Base-by-base conservation (phyloP, 2,329 filamentous ascomycete species). In the Neopestalotiopsis rosae region DNA sequence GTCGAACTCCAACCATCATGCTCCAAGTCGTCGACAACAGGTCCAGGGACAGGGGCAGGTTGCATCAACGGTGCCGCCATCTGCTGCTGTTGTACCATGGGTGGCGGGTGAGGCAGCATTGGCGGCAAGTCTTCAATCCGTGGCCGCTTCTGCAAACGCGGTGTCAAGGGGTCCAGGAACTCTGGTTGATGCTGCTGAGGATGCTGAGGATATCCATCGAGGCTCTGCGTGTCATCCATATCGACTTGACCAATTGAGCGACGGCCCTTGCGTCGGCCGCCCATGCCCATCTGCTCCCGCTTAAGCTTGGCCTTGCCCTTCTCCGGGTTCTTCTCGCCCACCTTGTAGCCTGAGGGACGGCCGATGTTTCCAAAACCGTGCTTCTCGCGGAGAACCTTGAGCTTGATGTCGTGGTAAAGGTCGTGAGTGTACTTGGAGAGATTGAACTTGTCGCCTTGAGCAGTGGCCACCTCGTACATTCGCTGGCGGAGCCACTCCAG, bases 291-390 rank as follows among this genome's bases (percentile, higher is more conserved):
- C 1, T 70, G 56, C 61, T 78, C 75, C 59, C 74, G 75, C 70
- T 77, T 77, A 2, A 71, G 66, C 68, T 76, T 79, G 5, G 69
- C 67, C 69, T 79, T 80, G 17, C 70, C 69, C 72, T 76, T 75
- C 42, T 74, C 73, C 6, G 74, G 73, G 24, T 80, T 79, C 70
- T 81, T 85, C 71, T 83, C 81, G 3, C 82, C 83, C 5, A 79
- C 70, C 67, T 79, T 79, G 69, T 78, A 56, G 32, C 77, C 77
- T 3, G 86, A 87, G 0, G 88, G 88, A 0, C 88, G 81, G 7
- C 88, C 88, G 6, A 89, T 89, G 71, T 86, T 89, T 63, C 87
- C 86, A 69, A 85, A 88, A 0, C 88, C 88, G 69, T 86, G 84
- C 77, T 87, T 86, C 30, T 79, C 76, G 7, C 88, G 82, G 9